phyloP scores from a whole-genome alignment of 306 rosid genomes.

The Cucurbita moschata region DNA sequence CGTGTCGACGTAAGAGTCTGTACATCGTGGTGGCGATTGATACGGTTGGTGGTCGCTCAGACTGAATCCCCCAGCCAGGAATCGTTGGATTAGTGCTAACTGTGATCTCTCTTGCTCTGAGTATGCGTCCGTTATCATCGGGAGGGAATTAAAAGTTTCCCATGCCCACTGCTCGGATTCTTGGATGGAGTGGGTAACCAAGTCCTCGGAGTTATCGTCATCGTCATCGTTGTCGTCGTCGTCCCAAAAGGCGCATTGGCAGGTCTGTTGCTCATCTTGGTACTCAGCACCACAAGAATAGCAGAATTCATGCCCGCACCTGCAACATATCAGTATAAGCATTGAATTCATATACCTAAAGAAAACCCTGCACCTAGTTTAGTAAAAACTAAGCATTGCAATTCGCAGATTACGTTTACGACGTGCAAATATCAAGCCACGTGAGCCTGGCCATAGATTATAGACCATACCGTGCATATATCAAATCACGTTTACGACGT shows the following conservation, averaged over 20 bases:
- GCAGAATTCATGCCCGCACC: constrained; percentile 89
- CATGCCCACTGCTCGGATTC: constrained; percentile 98
- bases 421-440: no score
- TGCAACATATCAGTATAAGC: constrained; percentile 9
- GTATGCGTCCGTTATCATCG: constrained; percentile 75
- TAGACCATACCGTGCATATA: no score
- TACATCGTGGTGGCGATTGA: constrained; percentile 84
- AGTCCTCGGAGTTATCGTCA: constrained; percentile 20
- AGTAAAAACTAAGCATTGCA: neutral
- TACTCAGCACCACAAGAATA: constrained; percentile 77
- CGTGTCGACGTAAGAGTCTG: constrained; percentile 63
- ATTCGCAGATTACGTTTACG: neutral
- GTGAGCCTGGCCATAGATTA: no score
- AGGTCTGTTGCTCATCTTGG: constrained; percentile 49
- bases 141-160: constrained; percentile 76
- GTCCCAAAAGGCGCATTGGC: constrained; percentile 82
- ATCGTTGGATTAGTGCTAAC: constrained; percentile 67
- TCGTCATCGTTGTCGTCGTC: constrained; percentile 23
- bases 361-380: neutral
- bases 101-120: constrained; percentile 89
- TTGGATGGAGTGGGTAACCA: constrained; percentile 54
- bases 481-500: neutral
- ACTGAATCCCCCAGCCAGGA: constrained; percentile 78
- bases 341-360: neutral
- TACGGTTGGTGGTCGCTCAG: constrained; percentile 63